Evolutionary conservation across 148 eudicot species (phyloP), one percentile per base, ranked within the genome.

Genomic region (Vaccinium corymbosum): DNA sequence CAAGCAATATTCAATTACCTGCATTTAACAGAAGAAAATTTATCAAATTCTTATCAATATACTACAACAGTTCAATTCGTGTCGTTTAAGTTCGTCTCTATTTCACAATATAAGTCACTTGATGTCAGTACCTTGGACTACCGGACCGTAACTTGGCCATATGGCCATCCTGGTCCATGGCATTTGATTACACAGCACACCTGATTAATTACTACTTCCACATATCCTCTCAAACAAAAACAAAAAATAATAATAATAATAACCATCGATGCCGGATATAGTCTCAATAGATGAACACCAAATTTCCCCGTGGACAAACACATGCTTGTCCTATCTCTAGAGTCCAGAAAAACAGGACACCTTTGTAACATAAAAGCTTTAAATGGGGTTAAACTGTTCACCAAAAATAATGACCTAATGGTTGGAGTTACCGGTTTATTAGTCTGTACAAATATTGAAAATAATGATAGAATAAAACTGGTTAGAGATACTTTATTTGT

Each of bases 41-140:
- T 46, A 52, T 80, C 19, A 42, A 53, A 1, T 1, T 29, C 59
- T 3, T 35, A 20, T 8, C 76, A 42, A 4, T 5, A 71, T 71
- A 7, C 62, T 17, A 3, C 13, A 87, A 84, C 68, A 89, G 88
- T 76, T 89, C 75, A 77, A 87, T 83, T 35, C 82, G 83, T 22
- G 19, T 66, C 78, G 78, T 27, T n/a, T 74, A 82, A 72, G 88
- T 88, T 46, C 86, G 81, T 81, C 86, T 84, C 71, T 82, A 83
- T 84, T 88, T 88, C 82, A 89, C 85, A 75, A 79, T 68, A 84
- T 75, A 84, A 42, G 88, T 85, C 81, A 86, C 91, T 59, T 84
- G 87, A 80, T 78, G 74, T 64, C 92, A 74, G 93, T 92, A 88
- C 81, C 86, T 87, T 49, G 83, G 85, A 91, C 88, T 86, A 83